A percentile compares a stretch with the other conserved stretches of the same genome.
phyloP scores from a whole-genome alignment of 257 asterid genomes.

The Solanum piurae region DNA sequence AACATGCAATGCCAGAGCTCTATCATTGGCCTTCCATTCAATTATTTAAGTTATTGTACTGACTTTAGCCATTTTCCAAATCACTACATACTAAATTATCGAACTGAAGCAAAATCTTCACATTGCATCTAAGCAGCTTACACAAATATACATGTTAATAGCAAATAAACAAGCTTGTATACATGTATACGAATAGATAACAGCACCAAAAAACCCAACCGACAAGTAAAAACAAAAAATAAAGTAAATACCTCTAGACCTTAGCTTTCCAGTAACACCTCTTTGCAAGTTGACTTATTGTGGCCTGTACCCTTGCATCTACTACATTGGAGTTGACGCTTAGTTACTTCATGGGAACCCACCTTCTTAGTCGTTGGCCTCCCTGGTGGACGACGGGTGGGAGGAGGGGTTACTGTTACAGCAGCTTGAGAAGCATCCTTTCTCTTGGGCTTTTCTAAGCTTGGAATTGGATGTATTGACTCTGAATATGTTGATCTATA shows the following conservation, averaged over 20 bases:
- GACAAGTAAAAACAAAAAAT: background rate
- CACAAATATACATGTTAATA: background rate
- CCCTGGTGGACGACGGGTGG: conserved; percentile 93
- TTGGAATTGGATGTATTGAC: conserved; percentile 48
- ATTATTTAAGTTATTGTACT: background rate
- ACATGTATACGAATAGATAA: background rate
- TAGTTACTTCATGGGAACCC: conserved; percentile 50
- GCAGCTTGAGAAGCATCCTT: conserved; percentile 32
- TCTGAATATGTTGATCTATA: conserved; percentile 69
- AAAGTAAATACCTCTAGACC: background rate
- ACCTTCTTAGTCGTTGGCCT: conserved; percentile 69
- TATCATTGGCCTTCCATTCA: background rate
- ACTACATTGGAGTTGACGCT: conserved; percentile 86
- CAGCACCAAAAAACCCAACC: background rate
- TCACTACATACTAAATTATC: background rate
- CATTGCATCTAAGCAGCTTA: background rate
- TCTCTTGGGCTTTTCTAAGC: conserved; percentile 30
- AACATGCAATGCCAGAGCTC: background rate
- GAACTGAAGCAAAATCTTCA: background rate
- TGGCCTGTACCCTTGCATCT: conserved; percentile 93
- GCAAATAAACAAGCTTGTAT: background rate
- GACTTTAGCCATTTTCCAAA: background rate
- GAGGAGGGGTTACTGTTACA: conserved; percentile 73
- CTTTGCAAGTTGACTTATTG: conserved; percentile 92
- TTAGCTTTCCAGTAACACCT: conserved; percentile 52